These are phyloP conservation scores for Cercospora brassicicola DNA, from an alignment of 2,329 filamentous ascomycete genomes.

Conservation along the genomic window DNA sequence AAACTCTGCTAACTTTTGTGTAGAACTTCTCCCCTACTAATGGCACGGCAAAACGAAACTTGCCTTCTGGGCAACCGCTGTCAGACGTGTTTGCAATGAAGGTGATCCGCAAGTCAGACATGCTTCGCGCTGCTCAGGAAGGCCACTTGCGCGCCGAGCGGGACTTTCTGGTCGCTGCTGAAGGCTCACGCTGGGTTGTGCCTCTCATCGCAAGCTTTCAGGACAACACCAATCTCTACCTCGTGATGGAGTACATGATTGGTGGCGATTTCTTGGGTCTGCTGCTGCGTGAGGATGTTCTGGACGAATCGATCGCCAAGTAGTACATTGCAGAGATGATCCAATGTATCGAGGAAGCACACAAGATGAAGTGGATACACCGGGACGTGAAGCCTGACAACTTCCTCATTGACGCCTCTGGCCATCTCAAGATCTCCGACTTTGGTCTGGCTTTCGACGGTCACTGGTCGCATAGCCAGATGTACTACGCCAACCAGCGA, in stretches of 20 bases:
- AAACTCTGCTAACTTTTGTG: not conserved
- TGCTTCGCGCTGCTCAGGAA: constrained; percentile 88
- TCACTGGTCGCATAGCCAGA: constrained; percentile 87
- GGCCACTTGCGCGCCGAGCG: constrained; percentile 87
- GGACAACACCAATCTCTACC: constrained; percentile 77
- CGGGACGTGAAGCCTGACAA: constrained; percentile 97
- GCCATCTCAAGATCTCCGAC: constrained; percentile 92
- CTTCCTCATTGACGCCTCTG: constrained; percentile 83
- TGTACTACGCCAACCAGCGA: constrained; percentile 81
- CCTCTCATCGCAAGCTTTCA: constrained; percentile 87
- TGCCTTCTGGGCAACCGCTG: constrained; percentile 34
- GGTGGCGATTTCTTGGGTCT: constrained; percentile 91
- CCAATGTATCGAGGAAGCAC: constrained; percentile 87
- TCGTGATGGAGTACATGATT: constrained; percentile 98
- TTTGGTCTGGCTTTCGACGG: constrained; percentile 95
- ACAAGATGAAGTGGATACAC: constrained; percentile 86
- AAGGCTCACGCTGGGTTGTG: constrained; percentile 87
- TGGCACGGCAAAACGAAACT: constrained; percentile 31
- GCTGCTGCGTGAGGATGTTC: constrained; percentile 77
- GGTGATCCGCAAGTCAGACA: constrained; percentile 88
- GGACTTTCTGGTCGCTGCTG: constrained; percentile 85
- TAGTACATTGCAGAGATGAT: constrained; percentile 98
- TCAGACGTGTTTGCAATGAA: constrained; percentile 90
- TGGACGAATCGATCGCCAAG: constrained; percentile 74
- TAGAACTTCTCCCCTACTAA: constrained; percentile 28